Base-by-base conservation (phyloP, 257 asterid genomes). In the Nicotiana sylvestris region DNA sequence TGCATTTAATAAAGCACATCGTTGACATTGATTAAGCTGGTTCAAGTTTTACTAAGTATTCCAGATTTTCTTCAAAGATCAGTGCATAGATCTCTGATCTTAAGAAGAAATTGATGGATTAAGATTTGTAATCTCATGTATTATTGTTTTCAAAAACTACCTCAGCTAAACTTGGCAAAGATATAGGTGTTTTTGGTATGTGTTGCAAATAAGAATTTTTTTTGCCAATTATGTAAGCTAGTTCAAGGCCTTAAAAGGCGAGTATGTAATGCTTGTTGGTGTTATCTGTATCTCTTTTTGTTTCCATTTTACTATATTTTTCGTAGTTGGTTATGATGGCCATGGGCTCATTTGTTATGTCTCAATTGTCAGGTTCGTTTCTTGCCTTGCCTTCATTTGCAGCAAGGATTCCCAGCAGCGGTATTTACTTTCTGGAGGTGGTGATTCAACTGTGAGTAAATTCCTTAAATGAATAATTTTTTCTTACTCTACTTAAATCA, bases 361-460 rank as follows among this genome's bases (percentile, higher is more conserved):
- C 25, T 82, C 76, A 49, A 64, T 83, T 78, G 43, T 81, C 96
- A 96, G 99, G 90, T 96, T 88, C 81, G 97, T 96, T 83, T 89
- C 98, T 10, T 92, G 93, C 88, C 89, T 94, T 77, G 90, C 94
- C 88, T 94, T 94, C 83, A 83, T 91, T 84, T 83, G 88, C 86
- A 85, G 81, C 69, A 66, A 76, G 82, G 91, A 91, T 82, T 70
- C 29, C 85, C 87, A 91, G 51, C 89, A 83, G 77, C 91, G 88
- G 62, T 86, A 87, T 83, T 89, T 96, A 85, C 90, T 94, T 84
- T 96, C 98, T 11, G 98, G 99, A 81, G 91, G 98, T 84, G 99
- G 99, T 68, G 99, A 96, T 91, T 93, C 98, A 82, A 93, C 98
- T 2, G 99, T 96, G 88, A 93, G 99, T 93, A 67, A 66, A 53